Evolutionary conservation across 2,329 filamentous ascomycete genomes (phyloP).

Genomic region (Fusarium ramigenum): DNA sequence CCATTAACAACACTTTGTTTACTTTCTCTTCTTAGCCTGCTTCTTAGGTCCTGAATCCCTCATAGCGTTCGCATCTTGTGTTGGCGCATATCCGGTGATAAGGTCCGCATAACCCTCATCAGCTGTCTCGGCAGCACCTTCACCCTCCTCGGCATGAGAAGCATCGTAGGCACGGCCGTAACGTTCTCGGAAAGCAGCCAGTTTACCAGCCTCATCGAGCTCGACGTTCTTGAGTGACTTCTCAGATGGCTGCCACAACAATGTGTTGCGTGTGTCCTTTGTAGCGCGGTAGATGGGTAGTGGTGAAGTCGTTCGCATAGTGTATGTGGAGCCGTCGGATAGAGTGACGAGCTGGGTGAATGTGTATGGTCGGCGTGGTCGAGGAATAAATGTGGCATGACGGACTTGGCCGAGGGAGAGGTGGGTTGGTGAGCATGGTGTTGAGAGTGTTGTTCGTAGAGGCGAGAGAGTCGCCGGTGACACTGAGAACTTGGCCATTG

Average conservation of each 20-base stretch:
- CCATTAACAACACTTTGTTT: constrained; percentile 34
- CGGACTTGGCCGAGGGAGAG: constrained; percentile 68
- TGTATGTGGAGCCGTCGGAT: constrained; percentile 87
- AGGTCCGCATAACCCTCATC: constrained; percentile 54
- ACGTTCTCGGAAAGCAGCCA: constrained; percentile 84
- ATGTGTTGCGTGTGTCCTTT: constrained; percentile 90
- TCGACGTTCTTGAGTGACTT: constrained; percentile 87
- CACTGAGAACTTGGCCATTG: constrained; percentile 45
- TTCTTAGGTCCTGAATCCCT: constrained; percentile 53
- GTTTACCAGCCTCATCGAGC: constrained; percentile 90
- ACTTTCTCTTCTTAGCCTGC: constrained; percentile 60
- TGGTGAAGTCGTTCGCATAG: constrained; percentile 80
- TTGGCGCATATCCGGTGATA: constrained; percentile 59
- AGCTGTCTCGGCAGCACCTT: constrained; percentile 35
- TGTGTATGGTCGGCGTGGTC: constrained; percentile 91
- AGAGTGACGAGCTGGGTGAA: constrained; percentile 98
- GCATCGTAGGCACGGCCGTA: constrained; percentile 89
- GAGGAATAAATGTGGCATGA: constrained; percentile 84
- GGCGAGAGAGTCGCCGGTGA: constrained; percentile 44
- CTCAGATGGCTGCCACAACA: constrained; percentile 89
- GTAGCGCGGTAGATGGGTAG: constrained; percentile 64
- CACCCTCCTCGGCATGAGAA: constrained; percentile 45
- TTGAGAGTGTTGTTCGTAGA: constrained; percentile 43
- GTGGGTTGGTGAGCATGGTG: constrained; percentile 35
- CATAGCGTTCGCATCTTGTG: constrained; percentile 48